A percentile compares a stretch with the other conserved stretches of the same genome.
These are phyloP conservation scores for Diplodia sapinea DNA, from an alignment of 2,329 filamentous ascomycete species.

Conservation along the genomic window DNA sequence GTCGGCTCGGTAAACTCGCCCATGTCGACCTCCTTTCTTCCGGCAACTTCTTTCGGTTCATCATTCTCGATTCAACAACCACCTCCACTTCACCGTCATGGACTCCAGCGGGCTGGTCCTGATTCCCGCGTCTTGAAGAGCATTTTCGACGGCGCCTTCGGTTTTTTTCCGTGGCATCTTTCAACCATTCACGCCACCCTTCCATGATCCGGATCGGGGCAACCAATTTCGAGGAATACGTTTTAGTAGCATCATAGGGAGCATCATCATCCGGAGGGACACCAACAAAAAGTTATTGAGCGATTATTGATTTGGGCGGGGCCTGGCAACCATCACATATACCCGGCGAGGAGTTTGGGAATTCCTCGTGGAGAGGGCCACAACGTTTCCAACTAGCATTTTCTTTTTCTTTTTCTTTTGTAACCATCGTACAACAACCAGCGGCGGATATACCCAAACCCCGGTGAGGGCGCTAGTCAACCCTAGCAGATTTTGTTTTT, in stretches of 20 bases:
- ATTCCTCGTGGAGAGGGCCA: constrained; percentile 41
- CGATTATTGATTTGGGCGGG: constrained; percentile 19
- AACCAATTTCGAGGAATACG: constrained; percentile 2
- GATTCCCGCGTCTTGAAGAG: constrained; percentile 26
- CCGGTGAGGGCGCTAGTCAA: constrained; percentile 42
- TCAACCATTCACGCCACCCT: constrained; percentile 4
- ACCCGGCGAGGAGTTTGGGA: constrained; percentile 44
- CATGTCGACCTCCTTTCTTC: not conserved
- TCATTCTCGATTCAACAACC: constrained; percentile 6
- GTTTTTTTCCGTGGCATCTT: constrained; percentile 13
- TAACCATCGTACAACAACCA: constrained; percentile 41
- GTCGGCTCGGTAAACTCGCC: constrained; percentile 21
- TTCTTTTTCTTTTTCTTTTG: constrained; percentile 32
- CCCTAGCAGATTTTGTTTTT: constrained; percentile 26
- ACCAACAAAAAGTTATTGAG: constrained; percentile 26
- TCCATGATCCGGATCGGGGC: constrained; percentile 5
- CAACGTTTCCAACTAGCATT: constrained; percentile 25
- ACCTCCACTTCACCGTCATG: not conserved
- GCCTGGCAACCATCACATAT: constrained; percentile 33
- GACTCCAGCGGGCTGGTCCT: constrained; percentile 30
- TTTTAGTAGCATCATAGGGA: constrained; percentile 23
- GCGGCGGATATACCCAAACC: constrained; percentile 46
- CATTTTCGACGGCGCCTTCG: constrained; percentile 23
- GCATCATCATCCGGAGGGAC: not conserved
- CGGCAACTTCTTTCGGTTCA: constrained; percentile 15